Base-by-base conservation (phyloP, 2,329 filamentous ascomycete species). In the Rugonectria rugulosa region DNA sequence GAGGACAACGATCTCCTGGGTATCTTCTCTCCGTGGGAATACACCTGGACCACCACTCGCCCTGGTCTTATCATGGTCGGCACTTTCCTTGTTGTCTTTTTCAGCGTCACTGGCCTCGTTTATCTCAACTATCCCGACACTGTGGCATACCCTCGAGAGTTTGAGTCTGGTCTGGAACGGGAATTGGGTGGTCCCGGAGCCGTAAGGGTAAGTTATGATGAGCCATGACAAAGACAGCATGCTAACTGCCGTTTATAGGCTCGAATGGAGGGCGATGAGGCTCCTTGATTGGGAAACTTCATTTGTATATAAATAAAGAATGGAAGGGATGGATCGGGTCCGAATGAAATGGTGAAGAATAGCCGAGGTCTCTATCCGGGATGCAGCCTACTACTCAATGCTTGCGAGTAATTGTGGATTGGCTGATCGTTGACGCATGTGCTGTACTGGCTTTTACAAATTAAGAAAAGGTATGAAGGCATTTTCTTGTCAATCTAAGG, bases 1-100 rank as follows among this genome's bases (percentile, higher is more conserved):
- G 96, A 99, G 77, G 95, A 99, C 75, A 90, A 97, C 76, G 96
- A 99, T 74, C 83, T 92, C 54, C 82, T 98, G 54, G 93, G 92
- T 67, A 89, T 97, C 62, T 94, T 99, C 77, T 89, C 91, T 45
- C 87, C 92, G 3, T 88, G 95, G 74, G 88, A 93, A 69, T 98
- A 99, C 79, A 95, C 88, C 52, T 94, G 95, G 82, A 80, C 82
- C 38, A 88, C 84, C 44, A 80, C 93, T 14, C 84, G 85, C 61
- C 92, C 88, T 70, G 91, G 86, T 56, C 72, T 87, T 29, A 68
- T 88, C 57, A 87, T 92, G 77, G 75, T 93, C 60, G 88, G 85
- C 56, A 77, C 77, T 60, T 93, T 93, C 71, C 74, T 92, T 38
- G 79, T 78, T 19, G 77, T 79, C 49, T 83, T 92, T 62, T 70